These are phyloP conservation scores for Solanum commersonii DNA, from an alignment of 257 asterid genomes.

Conservation along the genomic window DNA sequence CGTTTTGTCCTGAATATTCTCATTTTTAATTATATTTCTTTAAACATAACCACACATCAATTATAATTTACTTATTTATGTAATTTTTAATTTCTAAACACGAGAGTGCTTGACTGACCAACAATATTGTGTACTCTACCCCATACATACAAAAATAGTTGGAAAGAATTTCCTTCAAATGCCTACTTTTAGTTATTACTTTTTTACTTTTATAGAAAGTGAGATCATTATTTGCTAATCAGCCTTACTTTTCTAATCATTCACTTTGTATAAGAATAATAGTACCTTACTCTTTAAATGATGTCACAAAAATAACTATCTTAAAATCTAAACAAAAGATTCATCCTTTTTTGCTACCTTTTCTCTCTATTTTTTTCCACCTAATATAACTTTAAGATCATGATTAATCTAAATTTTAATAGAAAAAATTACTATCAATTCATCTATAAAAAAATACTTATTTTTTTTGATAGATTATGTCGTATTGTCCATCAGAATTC, in stretches of 20 bases:
- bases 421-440: neutral
- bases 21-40: neutral
- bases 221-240: neutral
- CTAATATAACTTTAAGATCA: no score
- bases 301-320: neutral
- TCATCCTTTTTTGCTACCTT: neutral
- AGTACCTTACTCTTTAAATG: neutral
- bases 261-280: neutral
- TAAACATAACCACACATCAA: neutral
- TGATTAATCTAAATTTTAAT: neutral
- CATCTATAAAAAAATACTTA: neutral
- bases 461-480: neutral
- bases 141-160: neutral
- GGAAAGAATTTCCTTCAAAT: neutral
- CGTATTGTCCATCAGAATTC: neutral
- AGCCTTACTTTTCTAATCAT: neutral
- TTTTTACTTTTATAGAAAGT: neutral
- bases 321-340: neutral
- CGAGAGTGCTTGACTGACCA: accelerated
- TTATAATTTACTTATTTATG: accelerated
- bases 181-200: neutral
- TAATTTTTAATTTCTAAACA: neutral
- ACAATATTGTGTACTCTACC: neutral
- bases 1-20: neutral
- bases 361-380: neutral